A percentile compares a stretch with the other conserved stretches of the same genome.
Conservation (phyloP, 1,284 basidiomycete genomes). For the Schizophyllum commune region DNA sequence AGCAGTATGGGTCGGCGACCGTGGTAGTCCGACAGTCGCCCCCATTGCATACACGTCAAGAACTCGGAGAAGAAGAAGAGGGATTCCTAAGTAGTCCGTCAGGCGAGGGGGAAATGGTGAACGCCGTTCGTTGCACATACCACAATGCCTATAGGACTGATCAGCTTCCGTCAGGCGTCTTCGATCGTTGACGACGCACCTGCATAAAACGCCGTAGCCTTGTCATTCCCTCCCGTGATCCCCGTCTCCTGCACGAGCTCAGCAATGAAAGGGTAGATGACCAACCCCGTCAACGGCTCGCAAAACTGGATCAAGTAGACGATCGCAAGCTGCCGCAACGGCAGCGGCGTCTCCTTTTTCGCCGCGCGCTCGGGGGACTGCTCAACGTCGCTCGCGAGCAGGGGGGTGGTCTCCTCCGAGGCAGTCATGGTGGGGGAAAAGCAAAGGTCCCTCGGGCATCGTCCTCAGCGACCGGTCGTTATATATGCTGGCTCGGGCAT, state of each 20-base stretch:
- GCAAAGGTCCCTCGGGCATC: neutral
- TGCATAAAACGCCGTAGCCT: conserved; percentile 44
- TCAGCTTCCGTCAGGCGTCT: conserved; percentile 17
- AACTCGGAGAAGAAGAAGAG: conserved; percentile 35
- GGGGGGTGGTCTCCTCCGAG: neutral
- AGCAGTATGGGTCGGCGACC: conserved; percentile 38
- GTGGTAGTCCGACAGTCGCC: conserved; percentile 33
- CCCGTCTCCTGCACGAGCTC: conserved; percentile 40
- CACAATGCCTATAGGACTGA: neutral
- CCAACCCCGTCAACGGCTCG: conserved; percentile 51
- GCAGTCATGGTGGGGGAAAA: neutral
- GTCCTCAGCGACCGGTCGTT: too few species aligned
- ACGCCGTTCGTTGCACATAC: neutral
- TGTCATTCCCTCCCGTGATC: conserved; percentile 35
- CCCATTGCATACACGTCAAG: conserved; percentile 33
- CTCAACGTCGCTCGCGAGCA: neutral
- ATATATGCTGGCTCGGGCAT: too few species aligned
- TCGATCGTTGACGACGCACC: conserved; percentile 15
- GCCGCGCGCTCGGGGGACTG: neutral
- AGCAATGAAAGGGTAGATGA: conserved; percentile 51
- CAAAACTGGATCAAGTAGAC: conserved; percentile 38
- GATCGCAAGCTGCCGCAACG: conserved; percentile 26
- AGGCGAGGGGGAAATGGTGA: neutral
- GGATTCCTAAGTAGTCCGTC: conserved; percentile 26
- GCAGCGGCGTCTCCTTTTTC: neutral